These are phyloP conservation scores for Betula pendula DNA, from an alignment of 306 rosid species.

Conservation along the genomic window DNA sequence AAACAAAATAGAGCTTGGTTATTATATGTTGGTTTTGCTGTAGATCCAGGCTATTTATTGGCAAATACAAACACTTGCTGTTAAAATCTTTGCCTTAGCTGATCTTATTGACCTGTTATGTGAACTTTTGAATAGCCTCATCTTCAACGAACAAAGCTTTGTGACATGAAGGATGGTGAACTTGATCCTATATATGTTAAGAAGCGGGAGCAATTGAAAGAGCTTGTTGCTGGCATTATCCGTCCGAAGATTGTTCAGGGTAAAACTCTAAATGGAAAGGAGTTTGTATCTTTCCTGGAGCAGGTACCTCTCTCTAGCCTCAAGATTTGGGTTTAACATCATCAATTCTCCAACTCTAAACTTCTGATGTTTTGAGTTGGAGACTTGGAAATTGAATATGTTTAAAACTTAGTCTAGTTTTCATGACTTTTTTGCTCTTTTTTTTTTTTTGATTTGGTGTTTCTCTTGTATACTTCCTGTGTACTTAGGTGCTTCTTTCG, in stretches of 20 bases:
- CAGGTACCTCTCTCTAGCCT: conserved; percentile 56
- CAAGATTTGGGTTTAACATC: conserved; percentile 1
- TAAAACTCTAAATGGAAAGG: conserved; percentile 71
- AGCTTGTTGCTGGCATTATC: conserved; percentile 72
- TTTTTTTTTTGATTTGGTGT: no score
- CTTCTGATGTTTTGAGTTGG: neutral
- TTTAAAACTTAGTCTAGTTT: neutral
- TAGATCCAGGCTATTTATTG: conserved; percentile 2
- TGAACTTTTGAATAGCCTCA: conserved; percentile 76
- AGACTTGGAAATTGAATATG: neutral
- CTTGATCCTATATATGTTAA: conserved; percentile 74
- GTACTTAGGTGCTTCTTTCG: no score
- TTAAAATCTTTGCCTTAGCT: neutral
- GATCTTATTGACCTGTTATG: conserved; percentile 7
- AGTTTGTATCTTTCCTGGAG: conserved; percentile 78
- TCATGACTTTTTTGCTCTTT: no score
- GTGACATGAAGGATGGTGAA: conserved; percentile 88
- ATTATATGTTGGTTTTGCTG: neutral
- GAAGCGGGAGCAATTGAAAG: conserved; percentile 77
- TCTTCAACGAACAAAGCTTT: conserved; percentile 89
- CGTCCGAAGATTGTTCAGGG: conserved; percentile 94
- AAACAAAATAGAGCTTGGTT: neutral
- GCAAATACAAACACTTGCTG: neutral
- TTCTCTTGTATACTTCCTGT: no score
- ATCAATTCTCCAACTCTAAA: neutral